phyloP scores from a whole-genome alignment of 495 filamentous ascomycete species.

The Podospora didyma region DNA sequence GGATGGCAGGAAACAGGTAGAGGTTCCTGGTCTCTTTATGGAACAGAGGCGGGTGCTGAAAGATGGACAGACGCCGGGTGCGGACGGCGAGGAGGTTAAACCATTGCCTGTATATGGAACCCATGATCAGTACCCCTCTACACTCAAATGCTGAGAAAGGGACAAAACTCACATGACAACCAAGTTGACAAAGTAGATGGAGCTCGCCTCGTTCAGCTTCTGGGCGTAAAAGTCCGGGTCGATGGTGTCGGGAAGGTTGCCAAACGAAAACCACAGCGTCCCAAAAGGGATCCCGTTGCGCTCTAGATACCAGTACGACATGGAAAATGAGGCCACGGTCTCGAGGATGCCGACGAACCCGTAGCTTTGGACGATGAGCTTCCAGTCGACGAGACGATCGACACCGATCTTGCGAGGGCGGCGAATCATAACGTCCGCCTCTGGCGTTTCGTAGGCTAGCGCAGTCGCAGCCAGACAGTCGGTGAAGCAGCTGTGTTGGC shows the following conservation, averaged over 20 bases:
- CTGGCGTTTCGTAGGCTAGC: slow-evolving; percentile 66
- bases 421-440: slow-evolving; percentile 61
- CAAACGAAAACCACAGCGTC: slow-evolving; percentile 58
- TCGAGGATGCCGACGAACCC: slow-evolving; percentile 59
- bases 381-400: slow-evolving; percentile 62
- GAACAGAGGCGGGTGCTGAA: slow-evolving; percentile 60
- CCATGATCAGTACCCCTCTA: not conserved
- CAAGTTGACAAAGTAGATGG: slow-evolving; percentile 70
- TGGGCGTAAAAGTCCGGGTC: slow-evolving; percentile 43
- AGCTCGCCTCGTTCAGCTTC: slow-evolving; percentile 54
- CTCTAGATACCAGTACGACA: slow-evolving; percentile 64
- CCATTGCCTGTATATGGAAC: slow-evolving; percentile 49
- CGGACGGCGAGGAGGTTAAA: slow-evolving; percentile 64
- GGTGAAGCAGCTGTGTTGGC: slow-evolving; percentile 55
- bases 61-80: slow-evolving; percentile 59
- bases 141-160: not conserved
- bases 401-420: slow-evolving; percentile 56
- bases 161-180: slow-evolving; percentile 54
- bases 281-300: slow-evolving; percentile 54
- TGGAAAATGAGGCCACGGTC: slow-evolving; percentile 55
- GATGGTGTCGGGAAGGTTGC: slow-evolving; percentile 39
- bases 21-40: slow-evolving; percentile 55
- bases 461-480: slow-evolving; percentile 61
- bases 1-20: slow-evolving; percentile 60
- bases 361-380: slow-evolving; percentile 61